Evolutionary conservation across 2,329 filamentous ascomycete species (phyloP).

Genomic region (Fusarium stilboides): DNA sequence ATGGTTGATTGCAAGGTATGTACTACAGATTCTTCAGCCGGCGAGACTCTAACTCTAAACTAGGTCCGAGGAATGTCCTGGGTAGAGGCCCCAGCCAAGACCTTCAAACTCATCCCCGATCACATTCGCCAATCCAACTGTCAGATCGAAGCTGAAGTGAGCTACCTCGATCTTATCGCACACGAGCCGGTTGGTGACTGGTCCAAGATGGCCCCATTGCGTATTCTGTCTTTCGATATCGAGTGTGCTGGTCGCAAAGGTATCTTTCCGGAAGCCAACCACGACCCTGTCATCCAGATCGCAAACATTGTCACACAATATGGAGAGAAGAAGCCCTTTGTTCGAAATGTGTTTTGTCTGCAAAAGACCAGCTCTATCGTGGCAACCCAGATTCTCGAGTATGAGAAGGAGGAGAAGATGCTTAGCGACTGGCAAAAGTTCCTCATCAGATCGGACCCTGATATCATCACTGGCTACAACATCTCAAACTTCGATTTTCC

Average conservation of each 20-base stretch:
- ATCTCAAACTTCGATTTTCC: constrained; percentile 99
- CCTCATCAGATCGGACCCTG: constrained; percentile 89
- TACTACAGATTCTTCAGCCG: too few relatives aligned
- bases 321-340: constrained; percentile 94
- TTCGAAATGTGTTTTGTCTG: constrained; percentile 96
- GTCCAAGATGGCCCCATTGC: constrained; percentile 96
- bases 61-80: constrained; percentile 96
- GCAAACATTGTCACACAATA: constrained; percentile 96
- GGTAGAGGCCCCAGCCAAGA: constrained; percentile 85
- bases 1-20: constrained; percentile 96
- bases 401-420: constrained; percentile 87
- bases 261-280: constrained; percentile 92
- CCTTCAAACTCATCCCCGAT: constrained; percentile 79
- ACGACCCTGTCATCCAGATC: constrained; percentile 97
- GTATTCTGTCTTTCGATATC: constrained; percentile 97
- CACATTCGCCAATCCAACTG: constrained; percentile 87
- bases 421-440: constrained; percentile 94
- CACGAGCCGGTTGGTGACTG: constrained; percentile 93
- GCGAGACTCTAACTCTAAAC: constrained; percentile 36
- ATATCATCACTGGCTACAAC: constrained; percentile 99
- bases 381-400: constrained; percentile 92
- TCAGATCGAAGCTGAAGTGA: constrained; percentile 92
- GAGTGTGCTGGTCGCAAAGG: constrained; percentile 98
- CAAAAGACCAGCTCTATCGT: constrained; percentile 94
- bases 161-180: constrained; percentile 86